Conservation (phyloP, 768 basidiomycete genomes). For the Kwoniella sp. region DNA sequence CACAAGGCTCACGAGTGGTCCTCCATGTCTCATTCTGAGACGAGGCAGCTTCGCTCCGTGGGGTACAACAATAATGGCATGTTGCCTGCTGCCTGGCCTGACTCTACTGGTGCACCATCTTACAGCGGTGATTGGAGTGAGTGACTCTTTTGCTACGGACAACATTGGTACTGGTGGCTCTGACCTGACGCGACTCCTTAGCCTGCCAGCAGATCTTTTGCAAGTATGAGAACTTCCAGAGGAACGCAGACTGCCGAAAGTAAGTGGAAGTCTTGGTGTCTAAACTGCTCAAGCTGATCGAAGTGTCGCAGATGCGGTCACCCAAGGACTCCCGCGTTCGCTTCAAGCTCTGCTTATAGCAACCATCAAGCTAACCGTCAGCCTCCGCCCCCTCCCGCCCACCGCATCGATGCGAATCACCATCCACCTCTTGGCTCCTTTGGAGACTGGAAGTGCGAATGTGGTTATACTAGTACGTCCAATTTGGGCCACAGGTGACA, state of each 20-base stretch:
- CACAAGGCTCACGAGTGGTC: background rate
- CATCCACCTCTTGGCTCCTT: conserved; percentile 26
- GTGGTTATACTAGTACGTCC: conserved; percentile 28
- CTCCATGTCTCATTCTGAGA: background rate
- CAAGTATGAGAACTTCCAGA: conserved; percentile 28
- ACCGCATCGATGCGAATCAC: background rate
- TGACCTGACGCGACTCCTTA: background rate
- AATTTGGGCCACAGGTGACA: background rate
- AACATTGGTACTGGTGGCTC: conserved; percentile 18
- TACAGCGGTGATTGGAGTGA: conserved; percentile 26
- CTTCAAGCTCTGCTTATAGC: conserved; percentile 3
- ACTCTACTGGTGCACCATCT: conserved; percentile 9
- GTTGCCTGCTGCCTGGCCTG: conserved; percentile 13
- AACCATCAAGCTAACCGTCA: background rate
- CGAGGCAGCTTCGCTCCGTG: background rate
- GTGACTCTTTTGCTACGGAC: background rate
- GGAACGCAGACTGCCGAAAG: conserved; percentile 26
- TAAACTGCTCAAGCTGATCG: background rate
- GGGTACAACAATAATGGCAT: conserved; percentile 9
- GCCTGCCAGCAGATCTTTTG: conserved; percentile 22
- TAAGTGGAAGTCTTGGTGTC: background rate
- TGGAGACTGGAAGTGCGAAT: conserved; percentile 29
- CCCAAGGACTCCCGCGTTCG: conserved; percentile 13
- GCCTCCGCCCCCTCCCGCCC: background rate
- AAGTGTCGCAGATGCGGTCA: conserved; percentile 14